Evolutionary conservation across 768 basidiomycete genomes (phyloP).

Genomic region (Coprinopsis sp.): DNA sequence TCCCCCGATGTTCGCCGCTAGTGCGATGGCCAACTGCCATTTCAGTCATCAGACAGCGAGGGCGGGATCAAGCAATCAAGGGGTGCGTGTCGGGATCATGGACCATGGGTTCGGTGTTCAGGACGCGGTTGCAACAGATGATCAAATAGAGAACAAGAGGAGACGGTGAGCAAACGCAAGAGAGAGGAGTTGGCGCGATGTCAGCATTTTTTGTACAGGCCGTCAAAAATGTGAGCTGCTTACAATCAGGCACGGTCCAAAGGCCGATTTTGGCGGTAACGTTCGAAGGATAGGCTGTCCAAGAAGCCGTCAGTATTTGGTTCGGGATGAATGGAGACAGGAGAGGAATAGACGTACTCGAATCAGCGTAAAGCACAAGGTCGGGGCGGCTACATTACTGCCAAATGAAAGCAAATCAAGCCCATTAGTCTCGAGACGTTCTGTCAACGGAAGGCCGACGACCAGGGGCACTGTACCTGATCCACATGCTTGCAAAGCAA

Average conservation of each 20-base stretch:
- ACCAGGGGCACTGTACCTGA: slow-evolving; percentile 65
- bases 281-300: slow-evolving; percentile 87
- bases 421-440: neutral
- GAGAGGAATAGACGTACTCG: slow-evolving; percentile 47
- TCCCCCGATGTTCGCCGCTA: slow-evolving; percentile 98
- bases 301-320: slow-evolving; percentile 2
- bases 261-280: slow-evolving; percentile 78
- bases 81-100: slow-evolving; percentile 1
- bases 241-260: slow-evolving; percentile 89
- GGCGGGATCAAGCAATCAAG: neutral
- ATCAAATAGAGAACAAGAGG: neutral
- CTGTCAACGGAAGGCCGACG: neutral
- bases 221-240: slow-evolving; percentile 25
- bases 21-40: slow-evolving; percentile 83
- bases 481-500: slow-evolving; percentile 99
- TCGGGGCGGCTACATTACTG: slow-evolving; percentile 94
- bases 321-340: slow-evolving; percentile 2
- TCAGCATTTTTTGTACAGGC: slow-evolving; percentile 3
- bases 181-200: neutral
- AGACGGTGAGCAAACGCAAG: neutral
- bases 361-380: slow-evolving; percentile 93
- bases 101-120: neutral
- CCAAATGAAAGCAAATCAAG: slow-evolving; percentile 7
- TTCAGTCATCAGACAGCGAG: too few relatives aligned
- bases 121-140: too few relatives aligned